A percentile compares a stretch with the other conserved stretches of the same genome.
Conservation (phyloP, 805 yeast species). For the Candida taoyuanica region DNA sequence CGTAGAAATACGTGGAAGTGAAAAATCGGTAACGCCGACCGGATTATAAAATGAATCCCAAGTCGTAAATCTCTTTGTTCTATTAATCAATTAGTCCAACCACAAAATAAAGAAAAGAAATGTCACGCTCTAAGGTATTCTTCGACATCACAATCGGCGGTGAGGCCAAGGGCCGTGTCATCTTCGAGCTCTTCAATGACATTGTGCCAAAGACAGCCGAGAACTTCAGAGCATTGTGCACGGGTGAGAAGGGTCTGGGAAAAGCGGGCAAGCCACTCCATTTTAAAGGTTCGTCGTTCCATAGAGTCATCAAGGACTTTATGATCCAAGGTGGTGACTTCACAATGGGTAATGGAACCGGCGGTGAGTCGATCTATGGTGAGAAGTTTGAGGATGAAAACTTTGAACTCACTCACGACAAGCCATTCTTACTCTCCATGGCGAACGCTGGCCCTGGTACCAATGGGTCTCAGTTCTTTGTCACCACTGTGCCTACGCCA, state of each 20-base stretch:
- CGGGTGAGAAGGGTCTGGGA: slow-evolving; percentile 79
- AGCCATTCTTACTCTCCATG: slow-evolving; percentile 89
- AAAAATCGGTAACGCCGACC: background rate
- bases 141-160: slow-evolving; percentile 79
- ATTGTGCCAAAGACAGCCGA: slow-evolving; percentile 86
- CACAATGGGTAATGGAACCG: slow-evolving; percentile 67
- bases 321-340: slow-evolving; percentile 97
- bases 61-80: too few relatives aligned
- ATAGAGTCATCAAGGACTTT: slow-evolving; percentile 81
- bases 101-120: slow-evolving; percentile 13
- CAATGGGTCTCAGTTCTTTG: slow-evolving; percentile 93
- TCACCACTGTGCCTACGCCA: slow-evolving; percentile 90
- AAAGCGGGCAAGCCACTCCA: slow-evolving; percentile 57
- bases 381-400: slow-evolving; percentile 89
- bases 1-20: background rate
- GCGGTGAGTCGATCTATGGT: slow-evolving; percentile 81
- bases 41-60: background rate
- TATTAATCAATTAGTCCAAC: background rate
- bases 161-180: slow-evolving; percentile 65
- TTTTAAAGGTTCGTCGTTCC: slow-evolving; percentile 87
- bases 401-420: slow-evolving; percentile 68
- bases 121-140: slow-evolving; percentile 50
- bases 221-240: slow-evolving; percentile 82
- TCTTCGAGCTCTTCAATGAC: slow-evolving; percentile 67
- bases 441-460: slow-evolving; percentile 96